These are phyloP conservation scores for Elymus sibiricus DNA, from an alignment of 176 grass and related monocot genomes.

Conservation along the genomic window DNA sequence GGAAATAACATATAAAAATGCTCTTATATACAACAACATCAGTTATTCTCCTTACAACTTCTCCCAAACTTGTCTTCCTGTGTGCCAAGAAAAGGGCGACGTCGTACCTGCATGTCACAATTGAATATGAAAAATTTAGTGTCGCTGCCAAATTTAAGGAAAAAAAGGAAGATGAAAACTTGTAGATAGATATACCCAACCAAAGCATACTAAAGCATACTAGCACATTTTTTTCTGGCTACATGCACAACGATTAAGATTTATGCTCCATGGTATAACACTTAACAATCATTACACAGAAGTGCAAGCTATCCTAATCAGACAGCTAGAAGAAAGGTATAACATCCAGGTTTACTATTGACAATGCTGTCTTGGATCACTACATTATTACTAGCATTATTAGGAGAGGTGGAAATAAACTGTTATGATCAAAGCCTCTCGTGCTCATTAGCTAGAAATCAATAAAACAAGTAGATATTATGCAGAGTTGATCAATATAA, in stretches of 20 bases:
- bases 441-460: not conserved
- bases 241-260: not conserved
- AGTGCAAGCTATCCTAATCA: not conserved
- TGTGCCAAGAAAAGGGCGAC: conserved; percentile 69
- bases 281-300: conserved; percentile 11
- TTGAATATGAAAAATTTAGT: conserved; percentile 13
- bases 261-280: not conserved
- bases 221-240: not conserved
- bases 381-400: not conserved
- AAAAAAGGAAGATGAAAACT: conserved; percentile 10
- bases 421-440: not conserved
- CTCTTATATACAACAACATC: not conserved
- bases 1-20: not conserved
- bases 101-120: conserved; percentile 75
- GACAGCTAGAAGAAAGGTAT: not conserved
- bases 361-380: not conserved
- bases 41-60: conserved; percentile 64
- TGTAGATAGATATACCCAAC: not conserved
- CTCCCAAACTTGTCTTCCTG: conserved; percentile 54
- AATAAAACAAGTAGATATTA: not conserved
- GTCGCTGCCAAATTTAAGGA: conserved; percentile 25
- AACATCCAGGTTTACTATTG: not conserved
- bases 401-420: not conserved
- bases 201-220: not conserved
- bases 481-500: not conserved